phyloP scores from a whole-genome alignment of 768 basidiomycete genomes.

The Termitomyces sp. region DNA sequence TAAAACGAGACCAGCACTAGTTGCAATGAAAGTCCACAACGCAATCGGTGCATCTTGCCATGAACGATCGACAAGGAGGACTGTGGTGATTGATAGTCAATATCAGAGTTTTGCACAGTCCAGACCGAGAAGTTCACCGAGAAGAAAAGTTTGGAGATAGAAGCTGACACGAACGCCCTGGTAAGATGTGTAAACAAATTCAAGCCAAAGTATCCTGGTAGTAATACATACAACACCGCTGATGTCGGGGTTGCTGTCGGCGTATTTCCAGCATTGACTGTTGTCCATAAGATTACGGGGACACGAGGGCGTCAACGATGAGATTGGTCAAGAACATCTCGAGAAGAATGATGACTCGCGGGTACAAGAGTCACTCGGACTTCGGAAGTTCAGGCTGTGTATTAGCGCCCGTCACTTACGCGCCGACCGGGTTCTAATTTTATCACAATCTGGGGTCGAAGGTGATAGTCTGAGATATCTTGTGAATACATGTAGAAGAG shows the following conservation, averaged over 20 bases:
- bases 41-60: slow-evolving; percentile 36
- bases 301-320: background rate
- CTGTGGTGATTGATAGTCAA: slow-evolving; percentile 17
- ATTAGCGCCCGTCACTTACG: no score
- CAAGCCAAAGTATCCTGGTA: background rate
- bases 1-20: slow-evolving; percentile 35
- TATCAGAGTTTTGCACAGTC: background rate
- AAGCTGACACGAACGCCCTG: slow-evolving; percentile 33
- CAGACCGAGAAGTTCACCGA: slow-evolving; percentile 15
- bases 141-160: slow-evolving; percentile 24
- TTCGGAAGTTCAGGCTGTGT: no score
- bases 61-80: slow-evolving; percentile 37
- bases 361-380: no score
- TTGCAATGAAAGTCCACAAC: slow-evolving; percentile 41
- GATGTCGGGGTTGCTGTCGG: slow-evolving; percentile 29
- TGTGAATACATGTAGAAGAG: background rate
- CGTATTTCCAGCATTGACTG: slow-evolving; percentile 13
- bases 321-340: background rate
- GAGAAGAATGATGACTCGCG: background rate
- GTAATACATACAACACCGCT: slow-evolving; percentile 24
- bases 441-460: background rate
- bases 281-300: slow-evolving; percentile 4
- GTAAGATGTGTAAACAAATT: background rate
- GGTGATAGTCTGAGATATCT: background rate
- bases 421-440: no score